A percentile compares a stretch with the other conserved stretches of the same genome.
Evolutionary conservation across 2,329 filamentous ascomycete species (phyloP).

Genomic region (Exophiala sp.): DNA sequence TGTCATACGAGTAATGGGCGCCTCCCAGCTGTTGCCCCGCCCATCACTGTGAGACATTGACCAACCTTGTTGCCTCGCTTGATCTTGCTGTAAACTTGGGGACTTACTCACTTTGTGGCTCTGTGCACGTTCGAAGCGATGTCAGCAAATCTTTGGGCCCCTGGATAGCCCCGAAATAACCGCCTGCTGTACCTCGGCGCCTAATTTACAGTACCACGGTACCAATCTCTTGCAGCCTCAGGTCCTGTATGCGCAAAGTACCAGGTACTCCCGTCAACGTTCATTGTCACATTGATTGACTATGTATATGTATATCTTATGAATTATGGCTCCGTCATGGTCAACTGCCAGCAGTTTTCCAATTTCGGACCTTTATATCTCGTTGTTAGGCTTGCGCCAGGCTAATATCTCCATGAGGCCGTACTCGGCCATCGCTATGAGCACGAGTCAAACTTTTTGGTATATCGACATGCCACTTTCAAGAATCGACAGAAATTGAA

Average conservation of each 20-base stretch:
- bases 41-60: no score
- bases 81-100: neutral
- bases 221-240: no score
- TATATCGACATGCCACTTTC: neutral
- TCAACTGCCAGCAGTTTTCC: neutral
- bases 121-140: no score
- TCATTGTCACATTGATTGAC: no score
- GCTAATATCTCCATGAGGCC: neutral
- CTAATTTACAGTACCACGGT: neutral
- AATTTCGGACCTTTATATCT: neutral
- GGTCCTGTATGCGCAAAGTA: no score
- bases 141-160: neutral
- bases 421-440: neutral
- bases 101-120: no score
- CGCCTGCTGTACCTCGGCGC: neutral
- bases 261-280: no score
- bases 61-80: neutral
- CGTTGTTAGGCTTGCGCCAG: neutral
- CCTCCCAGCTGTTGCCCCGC: no score
- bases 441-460: neutral
- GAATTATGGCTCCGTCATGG: neutral
- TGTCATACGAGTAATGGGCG: no score
- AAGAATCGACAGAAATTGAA: neutral
- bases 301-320: neutral
- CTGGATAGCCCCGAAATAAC: neutral